A percentile compares a stretch with the other conserved stretches of the same genome.
Evolutionary conservation across 441 rosid species (phyloP).

Genomic region (Manihot esculenta): DNA sequence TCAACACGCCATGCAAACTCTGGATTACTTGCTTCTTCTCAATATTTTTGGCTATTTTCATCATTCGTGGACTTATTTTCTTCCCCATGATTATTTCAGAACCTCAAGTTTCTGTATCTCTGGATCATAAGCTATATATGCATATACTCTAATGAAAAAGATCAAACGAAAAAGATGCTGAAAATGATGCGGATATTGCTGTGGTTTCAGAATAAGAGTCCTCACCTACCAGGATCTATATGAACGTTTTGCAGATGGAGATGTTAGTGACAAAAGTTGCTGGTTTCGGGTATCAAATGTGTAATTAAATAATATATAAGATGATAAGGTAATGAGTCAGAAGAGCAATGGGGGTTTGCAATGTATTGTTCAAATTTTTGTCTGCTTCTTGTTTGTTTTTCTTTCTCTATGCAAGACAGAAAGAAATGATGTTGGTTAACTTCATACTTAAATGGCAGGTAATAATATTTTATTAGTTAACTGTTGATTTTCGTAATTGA

Average conservation of each 20-base stretch:
- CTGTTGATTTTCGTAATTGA: too few species aligned
- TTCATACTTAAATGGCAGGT: too few species aligned
- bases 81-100: neutral
- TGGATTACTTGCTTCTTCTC: neutral
- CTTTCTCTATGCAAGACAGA: neutral
- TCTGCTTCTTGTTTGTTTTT: neutral
- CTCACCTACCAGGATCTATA: neutral
- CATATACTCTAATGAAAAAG: neutral
- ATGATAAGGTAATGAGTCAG: neutral
- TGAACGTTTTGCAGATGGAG: neutral
- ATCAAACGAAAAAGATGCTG: conserved; percentile 8
- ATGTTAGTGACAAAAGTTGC: neutral
- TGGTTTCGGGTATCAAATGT: neutral
- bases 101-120: neutral
- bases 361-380: neutral
- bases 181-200: neutral
- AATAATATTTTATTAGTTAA: neutral
- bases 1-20: neutral
- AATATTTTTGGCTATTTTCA: conserved; percentile 8
- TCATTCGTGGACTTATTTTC: neutral
- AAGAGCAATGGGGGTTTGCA: too few species aligned
- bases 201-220: neutral
- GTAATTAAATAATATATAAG: neutral
- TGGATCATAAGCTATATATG: neutral
- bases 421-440: neutral